These are phyloP conservation scores for Coniochaeta pulveracea DNA, from an alignment of 2,329 filamentous ascomycete species.

Conservation along the genomic window DNA sequence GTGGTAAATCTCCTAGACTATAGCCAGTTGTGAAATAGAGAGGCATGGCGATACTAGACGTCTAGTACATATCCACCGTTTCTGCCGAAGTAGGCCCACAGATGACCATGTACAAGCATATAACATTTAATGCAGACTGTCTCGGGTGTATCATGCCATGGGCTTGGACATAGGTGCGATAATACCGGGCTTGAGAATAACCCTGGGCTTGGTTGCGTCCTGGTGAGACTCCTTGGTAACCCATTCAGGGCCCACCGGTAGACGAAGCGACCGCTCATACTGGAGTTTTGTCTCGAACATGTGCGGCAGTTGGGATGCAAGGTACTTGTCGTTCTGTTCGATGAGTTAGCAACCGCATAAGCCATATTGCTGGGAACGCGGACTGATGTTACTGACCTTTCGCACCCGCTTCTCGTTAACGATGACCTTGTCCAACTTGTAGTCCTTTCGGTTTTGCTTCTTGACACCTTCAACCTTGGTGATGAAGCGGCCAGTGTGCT, in stretches of 20 bases:
- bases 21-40: no score
- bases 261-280: constrained; percentile 77
- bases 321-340: constrained; percentile 67
- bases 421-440: constrained; percentile 73
- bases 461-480: constrained; percentile 63
- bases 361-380: background rate
- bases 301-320: constrained; percentile 75
- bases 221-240: constrained; percentile 94
- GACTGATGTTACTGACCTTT: constrained; percentile 48
- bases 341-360: background rate
- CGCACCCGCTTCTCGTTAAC: constrained; percentile 84
- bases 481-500: constrained; percentile 51
- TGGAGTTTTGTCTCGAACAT: constrained; percentile 80
- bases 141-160: constrained; percentile 16
- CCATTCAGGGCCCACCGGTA: constrained; percentile 92
- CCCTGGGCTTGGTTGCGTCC: constrained; percentile 74
- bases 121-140: no score
- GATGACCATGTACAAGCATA: no score
- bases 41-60: no score
- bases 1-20: no score
- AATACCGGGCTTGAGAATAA: constrained; percentile 83
- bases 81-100: no score
- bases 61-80: no score
- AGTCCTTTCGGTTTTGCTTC: constrained; percentile 67
- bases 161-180: constrained; percentile 84